Conservation (phyloP, 1,284 basidiomycete species). For the Afroboletus lepidellus region DNA sequence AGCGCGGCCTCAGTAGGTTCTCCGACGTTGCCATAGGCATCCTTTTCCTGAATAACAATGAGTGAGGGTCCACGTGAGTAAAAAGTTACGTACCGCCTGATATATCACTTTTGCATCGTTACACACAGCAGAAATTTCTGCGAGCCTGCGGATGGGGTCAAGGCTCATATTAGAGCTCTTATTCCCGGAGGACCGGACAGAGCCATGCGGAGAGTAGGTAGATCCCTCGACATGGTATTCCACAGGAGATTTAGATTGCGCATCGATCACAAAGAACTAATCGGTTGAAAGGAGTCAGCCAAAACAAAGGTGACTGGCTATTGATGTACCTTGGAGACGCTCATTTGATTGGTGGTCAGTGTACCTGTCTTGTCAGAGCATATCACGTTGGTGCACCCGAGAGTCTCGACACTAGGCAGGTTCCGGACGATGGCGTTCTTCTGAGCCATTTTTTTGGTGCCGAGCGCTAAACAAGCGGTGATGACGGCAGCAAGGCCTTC, state of each 20-base stretch:
- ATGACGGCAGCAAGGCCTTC: constrained; percentile 95
- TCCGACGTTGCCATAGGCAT: constrained; percentile 81
- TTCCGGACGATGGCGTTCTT: constrained; percentile 96
- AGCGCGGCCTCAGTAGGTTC: constrained; percentile 97
- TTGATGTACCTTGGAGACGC: constrained; percentile 72
- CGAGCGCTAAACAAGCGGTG: constrained; percentile 93
- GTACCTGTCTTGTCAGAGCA: constrained; percentile 98
- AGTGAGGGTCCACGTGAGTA: constrained; percentile 7
- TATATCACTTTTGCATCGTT: constrained; percentile 93
- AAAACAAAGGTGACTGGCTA: background rate
- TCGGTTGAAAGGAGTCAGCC: constrained; percentile 8
- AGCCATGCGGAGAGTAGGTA: constrained; percentile 84
- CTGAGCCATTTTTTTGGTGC: constrained; percentile 97
- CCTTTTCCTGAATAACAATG: constrained; percentile 61
- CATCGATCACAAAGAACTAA: constrained; percentile 76
- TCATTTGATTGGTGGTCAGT: constrained; percentile 95
- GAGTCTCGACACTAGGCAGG: constrained; percentile 93
- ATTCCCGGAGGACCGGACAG: constrained; percentile 64
- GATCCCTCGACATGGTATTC: constrained; percentile 87
- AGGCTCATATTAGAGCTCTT: constrained; percentile 61
- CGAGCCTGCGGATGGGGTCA: constrained; percentile 76
- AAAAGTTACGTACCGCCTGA: constrained; percentile 54
- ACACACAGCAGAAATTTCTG: constrained; percentile 88
- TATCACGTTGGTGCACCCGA: constrained; percentile 95
- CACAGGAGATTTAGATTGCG: constrained; percentile 48